A percentile compares a stretch with the other conserved stretches of the same genome.
Evolutionary conservation across 306 rosid species (phyloP).

Genomic region (Rosa rugosa): DNA sequence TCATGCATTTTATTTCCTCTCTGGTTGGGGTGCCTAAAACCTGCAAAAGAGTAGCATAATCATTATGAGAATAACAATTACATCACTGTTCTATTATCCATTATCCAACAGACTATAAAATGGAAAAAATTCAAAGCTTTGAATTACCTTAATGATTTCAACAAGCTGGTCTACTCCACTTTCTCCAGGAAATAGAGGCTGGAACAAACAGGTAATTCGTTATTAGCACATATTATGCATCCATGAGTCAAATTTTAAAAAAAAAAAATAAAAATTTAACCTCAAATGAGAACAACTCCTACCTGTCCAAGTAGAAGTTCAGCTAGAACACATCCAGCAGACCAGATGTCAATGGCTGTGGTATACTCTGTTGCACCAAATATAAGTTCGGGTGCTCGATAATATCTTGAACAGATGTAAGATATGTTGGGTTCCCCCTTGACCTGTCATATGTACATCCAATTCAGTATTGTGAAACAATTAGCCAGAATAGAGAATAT

Average conservation of each 20-base stretch:
- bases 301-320: constrained; percentile 95
- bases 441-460: constrained; percentile 49
- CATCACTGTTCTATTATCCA: not conserved
- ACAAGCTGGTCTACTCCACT: constrained; percentile 97
- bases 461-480: constrained; percentile 3
- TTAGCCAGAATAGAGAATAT: not conserved
- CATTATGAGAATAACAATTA: not conserved
- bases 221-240: not conserved
- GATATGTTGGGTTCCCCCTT: constrained; percentile 92
- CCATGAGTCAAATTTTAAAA: constrained; percentile 1
- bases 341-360: constrained; percentile 93
- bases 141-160: constrained; percentile 77
- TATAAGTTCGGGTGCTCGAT: constrained; percentile 95
- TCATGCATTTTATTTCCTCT: constrained; percentile 97
- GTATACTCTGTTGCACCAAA: constrained; percentile 95
- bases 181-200: constrained; percentile 92
- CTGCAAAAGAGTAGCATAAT: constrained; percentile 42
- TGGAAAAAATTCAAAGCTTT: constrained; percentile 3
- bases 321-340: constrained; percentile 95
- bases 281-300: constrained; percentile 16
- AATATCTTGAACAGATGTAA: constrained; percentile 92
- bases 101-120: not conserved
- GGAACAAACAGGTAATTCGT: constrained; percentile 27
- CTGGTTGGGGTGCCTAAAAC: constrained; percentile 96
- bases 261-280: constrained; percentile 13